Evolutionary conservation across 2,329 filamentous ascomycete genomes (phyloP).

Genomic region (Emydomyces testavorans): DNA sequence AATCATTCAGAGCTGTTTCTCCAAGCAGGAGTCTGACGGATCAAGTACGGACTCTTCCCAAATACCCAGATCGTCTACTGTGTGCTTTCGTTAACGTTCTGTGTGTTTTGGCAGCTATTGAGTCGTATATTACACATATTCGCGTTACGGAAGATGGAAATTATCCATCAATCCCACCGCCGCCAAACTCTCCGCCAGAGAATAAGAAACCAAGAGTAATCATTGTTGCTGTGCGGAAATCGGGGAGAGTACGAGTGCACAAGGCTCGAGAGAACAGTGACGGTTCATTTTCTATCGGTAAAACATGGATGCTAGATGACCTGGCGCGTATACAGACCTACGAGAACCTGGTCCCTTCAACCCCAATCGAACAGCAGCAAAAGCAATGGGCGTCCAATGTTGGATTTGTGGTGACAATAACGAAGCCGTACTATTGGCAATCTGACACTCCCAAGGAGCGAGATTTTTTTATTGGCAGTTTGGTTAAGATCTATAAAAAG

Average conservation of each 20-base stretch:
- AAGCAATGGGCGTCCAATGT: slow-evolving; percentile 68
- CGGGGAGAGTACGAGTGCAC: slow-evolving; percentile 85
- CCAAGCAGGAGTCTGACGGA: slow-evolving; percentile 76
- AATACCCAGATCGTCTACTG: neutral
- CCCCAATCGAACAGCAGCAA: slow-evolving; percentile 48
- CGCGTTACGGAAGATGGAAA: slow-evolving; percentile 75
- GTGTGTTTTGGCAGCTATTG: slow-evolving; percentile 35
- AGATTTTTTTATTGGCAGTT: slow-evolving; percentile 93
- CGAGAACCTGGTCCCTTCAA: slow-evolving; percentile 49
- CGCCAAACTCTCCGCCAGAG: slow-evolving; percentile 59
- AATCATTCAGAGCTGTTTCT: slow-evolving; percentile 91
- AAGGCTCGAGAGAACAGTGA: slow-evolving; percentile 94
- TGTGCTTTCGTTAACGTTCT: neutral
- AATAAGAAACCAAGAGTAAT: slow-evolving; percentile 84
- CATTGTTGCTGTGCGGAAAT: slow-evolving; percentile 84
- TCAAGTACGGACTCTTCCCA: slow-evolving; percentile 49
- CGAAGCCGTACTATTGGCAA: slow-evolving; percentile 96
- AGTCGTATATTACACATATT: slow-evolving; percentile 98
- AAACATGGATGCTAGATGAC: slow-evolving; percentile 96
- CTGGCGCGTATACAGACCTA: slow-evolving; percentile 73
- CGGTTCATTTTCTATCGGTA: slow-evolving; percentile 90
- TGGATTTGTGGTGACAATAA: slow-evolving; percentile 78
- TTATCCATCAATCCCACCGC: slow-evolving; percentile 72
- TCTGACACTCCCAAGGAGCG: slow-evolving; percentile 90
- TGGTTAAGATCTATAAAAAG: slow-evolving; percentile 93